Conservation (phyloP, 179 eudicot genomes). For the Corrigiola litoralis region DNA sequence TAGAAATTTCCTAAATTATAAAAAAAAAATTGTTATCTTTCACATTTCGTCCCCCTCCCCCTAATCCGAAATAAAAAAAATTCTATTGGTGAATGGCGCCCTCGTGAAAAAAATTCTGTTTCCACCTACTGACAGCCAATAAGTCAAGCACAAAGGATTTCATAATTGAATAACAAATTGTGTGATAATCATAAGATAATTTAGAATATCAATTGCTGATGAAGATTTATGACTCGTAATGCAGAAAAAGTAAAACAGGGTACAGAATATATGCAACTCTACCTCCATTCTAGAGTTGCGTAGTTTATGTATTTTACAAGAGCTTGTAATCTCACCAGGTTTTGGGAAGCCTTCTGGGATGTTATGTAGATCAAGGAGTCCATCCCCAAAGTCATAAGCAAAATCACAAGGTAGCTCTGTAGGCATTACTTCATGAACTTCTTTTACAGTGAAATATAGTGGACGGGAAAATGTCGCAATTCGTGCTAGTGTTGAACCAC, state of each 20-base stretch:
- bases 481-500: conserved; percentile 39
- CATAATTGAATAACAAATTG: no score
- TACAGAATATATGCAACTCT: neutral
- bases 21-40: no score
- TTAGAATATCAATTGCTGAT: no score
- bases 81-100: no score
- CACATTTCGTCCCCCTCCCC: no score
- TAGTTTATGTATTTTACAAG: neutral
- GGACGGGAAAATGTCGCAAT: conserved; percentile 52
- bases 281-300: neutral
- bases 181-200: no score
- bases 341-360: conserved; percentile 68
- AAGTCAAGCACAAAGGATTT: no score
- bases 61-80: no score
- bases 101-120: no score
- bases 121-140: no score
- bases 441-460: conserved; percentile 57
- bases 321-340: conserved; percentile 45
- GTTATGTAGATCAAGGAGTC: conserved; percentile 48
- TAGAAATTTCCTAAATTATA: no score
- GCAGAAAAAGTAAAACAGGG: neutral
- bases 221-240: no score
- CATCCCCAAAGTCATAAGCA: conserved; percentile 79
- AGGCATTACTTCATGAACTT: conserved; percentile 66
- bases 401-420: conserved; percentile 89